These are phyloP conservation scores for Cryphonectria carpinicola DNA, from an alignment of 2,329 filamentous ascomycete genomes.

Conservation along the genomic window DNA sequence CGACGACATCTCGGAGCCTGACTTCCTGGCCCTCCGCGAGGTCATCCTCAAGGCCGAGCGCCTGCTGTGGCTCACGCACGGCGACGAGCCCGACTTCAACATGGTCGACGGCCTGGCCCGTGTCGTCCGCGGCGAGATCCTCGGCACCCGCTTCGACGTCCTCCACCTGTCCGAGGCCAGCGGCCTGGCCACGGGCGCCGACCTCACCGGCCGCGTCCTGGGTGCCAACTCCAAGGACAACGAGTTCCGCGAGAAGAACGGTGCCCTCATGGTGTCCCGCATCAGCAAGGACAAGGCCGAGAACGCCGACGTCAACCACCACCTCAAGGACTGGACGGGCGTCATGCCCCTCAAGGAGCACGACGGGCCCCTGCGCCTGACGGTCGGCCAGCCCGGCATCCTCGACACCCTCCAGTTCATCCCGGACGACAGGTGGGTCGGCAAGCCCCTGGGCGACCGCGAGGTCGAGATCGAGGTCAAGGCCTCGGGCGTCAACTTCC, in stretches of 20 bases:
- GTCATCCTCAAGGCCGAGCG: constrained; percentile 20
- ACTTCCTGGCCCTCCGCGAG: constrained; percentile 21
- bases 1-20: constrained; percentile 19
- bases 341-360: constrained; percentile 19
- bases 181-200: constrained; percentile 18
- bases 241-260: constrained; percentile 21
- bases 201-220: constrained; percentile 16
- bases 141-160: constrained; percentile 20
- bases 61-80: constrained; percentile 23
- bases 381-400: constrained; percentile 25
- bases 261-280: constrained; percentile 21
- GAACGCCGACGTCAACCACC: constrained; percentile 21
- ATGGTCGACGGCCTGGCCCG: constrained; percentile 23
- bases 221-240: constrained; percentile 23
- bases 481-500: constrained; percentile 44
- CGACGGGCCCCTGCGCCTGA: constrained; percentile 23
- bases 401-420: constrained; percentile 25
- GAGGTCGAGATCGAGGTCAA: constrained; percentile 27
- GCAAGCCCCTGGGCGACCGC: constrained; percentile 17
- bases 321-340: constrained; percentile 22
- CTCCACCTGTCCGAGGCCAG: constrained; percentile 17
- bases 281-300: constrained; percentile 19
- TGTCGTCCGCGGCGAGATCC: constrained; percentile 20
- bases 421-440: constrained; percentile 19
- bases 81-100: constrained; percentile 25